These are phyloP conservation scores for Russula earlei DNA, from an alignment of 768 basidiomycete genomes.

Conservation along the genomic window DNA sequence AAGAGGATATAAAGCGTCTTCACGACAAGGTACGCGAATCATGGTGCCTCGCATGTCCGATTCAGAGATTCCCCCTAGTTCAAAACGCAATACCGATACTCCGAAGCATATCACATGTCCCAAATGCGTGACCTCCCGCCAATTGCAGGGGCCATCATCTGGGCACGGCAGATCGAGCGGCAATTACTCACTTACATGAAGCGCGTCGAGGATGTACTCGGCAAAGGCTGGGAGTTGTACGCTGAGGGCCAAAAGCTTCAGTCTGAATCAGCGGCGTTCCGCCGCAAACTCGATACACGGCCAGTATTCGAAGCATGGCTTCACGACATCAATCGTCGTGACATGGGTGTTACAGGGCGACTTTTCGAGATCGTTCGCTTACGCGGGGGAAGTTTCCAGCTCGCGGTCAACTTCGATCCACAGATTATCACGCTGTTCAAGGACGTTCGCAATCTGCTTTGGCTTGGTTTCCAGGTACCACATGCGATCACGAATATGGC, in stretches of 20 bases:
- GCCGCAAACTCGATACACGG: slow-evolving; percentile 90
- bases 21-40: slow-evolving; percentile 66
- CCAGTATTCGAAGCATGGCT: slow-evolving; percentile 97
- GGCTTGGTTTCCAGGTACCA: slow-evolving; percentile 93
- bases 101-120: slow-evolving; percentile 96
- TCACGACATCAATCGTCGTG: slow-evolving; percentile 86
- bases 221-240: slow-evolving; percentile 97
- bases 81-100: slow-evolving; percentile 92
- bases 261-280: slow-evolving; percentile 82
- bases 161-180: slow-evolving; percentile 98
- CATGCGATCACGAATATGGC: slow-evolving; percentile 94
- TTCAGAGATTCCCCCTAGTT: slow-evolving; percentile 40
- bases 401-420: slow-evolving; percentile 95
- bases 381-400: slow-evolving; percentile 67
- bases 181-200: slow-evolving; percentile 97
- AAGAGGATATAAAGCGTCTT: slow-evolving; percentile 91
- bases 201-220: slow-evolving; percentile 94
- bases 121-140: slow-evolving; percentile 97
- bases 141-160: slow-evolving; percentile 97
- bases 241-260: slow-evolving; percentile 99
- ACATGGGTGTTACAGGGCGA: slow-evolving; percentile 85
- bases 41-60: neutral
- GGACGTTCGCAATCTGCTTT: slow-evolving; percentile 90
- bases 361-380: slow-evolving; percentile 84
- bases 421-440: slow-evolving; percentile 99